Evolutionary conservation across 108 stramenopile species (phyloP), one percentile per base, ranked within the genome.

Genomic region (Nannochloropsis gaditana): DNA sequence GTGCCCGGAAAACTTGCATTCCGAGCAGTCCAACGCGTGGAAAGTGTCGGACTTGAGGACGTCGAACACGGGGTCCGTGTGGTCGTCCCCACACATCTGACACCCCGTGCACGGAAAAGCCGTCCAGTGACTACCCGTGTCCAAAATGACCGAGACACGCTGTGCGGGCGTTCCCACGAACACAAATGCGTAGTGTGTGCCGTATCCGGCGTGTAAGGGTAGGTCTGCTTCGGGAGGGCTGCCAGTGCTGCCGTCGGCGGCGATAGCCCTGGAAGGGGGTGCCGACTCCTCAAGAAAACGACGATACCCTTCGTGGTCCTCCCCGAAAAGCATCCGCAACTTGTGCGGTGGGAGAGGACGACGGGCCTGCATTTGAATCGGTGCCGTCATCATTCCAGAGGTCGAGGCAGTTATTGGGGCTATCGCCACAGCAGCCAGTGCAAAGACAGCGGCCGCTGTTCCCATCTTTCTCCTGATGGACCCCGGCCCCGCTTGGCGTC

Each of bases 141-240:
- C 97, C 80, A 98, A 91, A 87, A 98, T 98, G 11, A 97, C 90
- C 9, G 95, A 95, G 84, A 95, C 95, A 50, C 94, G 87, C 90
- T 96, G 95, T 31, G 96, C 93, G 44, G 97, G 97, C 9, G 94
- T 92, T 15, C 97, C 97, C 41, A 96, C 91, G 87, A 94, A 97
- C 3, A 96, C 45, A 83, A 96, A 90, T 10, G 93, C 93, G 85
- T 96, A 96, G 87, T 96, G 95, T 1, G 96, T 95, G 43, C 96
- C 96, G 45, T 92, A 91, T 21, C 96, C 96, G 2, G 88, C 84
- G 45, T 84, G 81, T 50, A 88, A 47, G 19, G 87, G 87, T 1
- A 84, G 73, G 80, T 87, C 59, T n/a, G 19, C 59, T 8, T 73
- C 59, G 15, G 59, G 59, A 6, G 59, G 59, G 6, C n/a, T 73